A percentile compares a stretch with the other conserved stretches of the same genome.
Conservation (phyloP, 192 early-diverging fungal genomes). For the Linnemannia schmuckeri region DNA sequence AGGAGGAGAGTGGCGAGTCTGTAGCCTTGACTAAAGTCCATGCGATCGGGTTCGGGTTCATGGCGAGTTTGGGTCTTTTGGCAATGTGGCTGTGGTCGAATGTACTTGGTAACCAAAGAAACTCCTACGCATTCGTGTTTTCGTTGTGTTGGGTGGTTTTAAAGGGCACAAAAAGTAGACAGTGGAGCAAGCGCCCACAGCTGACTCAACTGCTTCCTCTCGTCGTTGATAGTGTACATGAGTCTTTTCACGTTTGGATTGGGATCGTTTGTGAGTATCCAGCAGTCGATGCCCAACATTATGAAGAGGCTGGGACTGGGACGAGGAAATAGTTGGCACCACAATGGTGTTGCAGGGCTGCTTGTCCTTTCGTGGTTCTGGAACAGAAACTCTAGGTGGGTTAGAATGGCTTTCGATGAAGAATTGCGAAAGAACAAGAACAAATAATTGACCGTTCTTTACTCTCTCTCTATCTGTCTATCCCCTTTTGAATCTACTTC, state of each 20-base stretch:
- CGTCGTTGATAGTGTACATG: constrained; percentile 34
- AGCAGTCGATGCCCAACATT: constrained; percentile 40
- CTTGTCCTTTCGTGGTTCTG: constrained; percentile 49
- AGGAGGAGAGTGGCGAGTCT: constrained; percentile 47
- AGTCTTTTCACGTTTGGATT: constrained; percentile 51
- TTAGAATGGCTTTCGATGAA: not conserved
- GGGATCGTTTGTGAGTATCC: constrained; percentile 57
- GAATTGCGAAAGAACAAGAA: not conserved
- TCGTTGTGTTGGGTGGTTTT: not conserved
- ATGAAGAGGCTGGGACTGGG: constrained; percentile 27
- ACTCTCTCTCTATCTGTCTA: too few relatives aligned
- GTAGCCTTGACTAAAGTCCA: constrained; percentile 42
- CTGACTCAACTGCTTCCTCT: not conserved
- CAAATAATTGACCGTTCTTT: not conserved
- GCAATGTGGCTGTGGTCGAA: constrained; percentile 58
- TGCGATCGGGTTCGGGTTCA: constrained; percentile 51
- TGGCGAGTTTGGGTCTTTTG: constrained; percentile 55
- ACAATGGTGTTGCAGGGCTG: constrained; percentile 27
- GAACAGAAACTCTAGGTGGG: constrained; percentile 52
- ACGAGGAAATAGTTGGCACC: constrained; percentile 16
- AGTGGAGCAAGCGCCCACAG: not conserved
- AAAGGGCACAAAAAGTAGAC: not conserved
- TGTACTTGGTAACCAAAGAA: constrained; percentile 33
- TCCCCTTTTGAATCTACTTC: not conserved
- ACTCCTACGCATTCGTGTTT: not conserved